Conservation (phyloP, 192 early-diverging fungal species). For the Rhizoclosmatium sp. region DNA sequence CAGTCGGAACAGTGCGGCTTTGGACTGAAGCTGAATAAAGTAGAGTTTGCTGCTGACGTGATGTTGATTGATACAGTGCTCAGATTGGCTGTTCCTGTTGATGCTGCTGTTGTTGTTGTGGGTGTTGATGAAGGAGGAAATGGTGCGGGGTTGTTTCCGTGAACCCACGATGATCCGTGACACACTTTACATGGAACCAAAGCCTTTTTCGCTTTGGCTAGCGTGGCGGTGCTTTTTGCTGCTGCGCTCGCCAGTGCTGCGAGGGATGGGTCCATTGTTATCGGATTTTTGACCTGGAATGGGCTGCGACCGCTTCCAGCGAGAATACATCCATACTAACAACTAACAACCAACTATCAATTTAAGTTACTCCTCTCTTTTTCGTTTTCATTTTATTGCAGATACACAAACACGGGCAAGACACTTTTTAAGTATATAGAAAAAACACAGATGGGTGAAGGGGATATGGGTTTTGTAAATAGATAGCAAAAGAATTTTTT, state of each 20-base stretch:
- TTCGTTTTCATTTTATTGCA: too few species aligned
- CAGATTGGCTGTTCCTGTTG: neutral
- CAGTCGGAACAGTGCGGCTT: slow-evolving; percentile 27
- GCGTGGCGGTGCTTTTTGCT: neutral
- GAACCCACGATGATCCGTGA: slow-evolving; percentile 26
- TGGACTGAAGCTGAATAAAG: neutral
- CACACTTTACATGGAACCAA: slow-evolving; percentile 8
- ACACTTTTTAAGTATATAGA: too few species aligned
- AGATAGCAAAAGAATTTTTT: too few species aligned
- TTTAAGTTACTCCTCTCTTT: too few species aligned
- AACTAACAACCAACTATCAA: too few species aligned
- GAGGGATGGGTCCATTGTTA: slow-evolving; percentile 15
- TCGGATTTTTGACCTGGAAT: too few species aligned
- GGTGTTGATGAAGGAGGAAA: neutral
- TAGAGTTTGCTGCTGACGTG: neutral
- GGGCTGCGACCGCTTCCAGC: too few species aligned
- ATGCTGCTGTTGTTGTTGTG: neutral
- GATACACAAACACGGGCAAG: too few species aligned
- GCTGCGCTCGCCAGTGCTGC: neutral
- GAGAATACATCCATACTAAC: too few species aligned
- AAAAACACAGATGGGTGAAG: too few species aligned
- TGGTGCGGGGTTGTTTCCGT: slow-evolving; percentile 27
- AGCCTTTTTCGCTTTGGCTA: slow-evolving; percentile 7
- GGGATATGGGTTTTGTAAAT: too few species aligned
- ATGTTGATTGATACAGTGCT: neutral